A percentile compares a stretch with the other conserved stretches of the same genome.
Evolutionary conservation across 2,329 filamentous ascomycete genomes (phyloP).

Genomic region (Neonectria ditissima): DNA sequence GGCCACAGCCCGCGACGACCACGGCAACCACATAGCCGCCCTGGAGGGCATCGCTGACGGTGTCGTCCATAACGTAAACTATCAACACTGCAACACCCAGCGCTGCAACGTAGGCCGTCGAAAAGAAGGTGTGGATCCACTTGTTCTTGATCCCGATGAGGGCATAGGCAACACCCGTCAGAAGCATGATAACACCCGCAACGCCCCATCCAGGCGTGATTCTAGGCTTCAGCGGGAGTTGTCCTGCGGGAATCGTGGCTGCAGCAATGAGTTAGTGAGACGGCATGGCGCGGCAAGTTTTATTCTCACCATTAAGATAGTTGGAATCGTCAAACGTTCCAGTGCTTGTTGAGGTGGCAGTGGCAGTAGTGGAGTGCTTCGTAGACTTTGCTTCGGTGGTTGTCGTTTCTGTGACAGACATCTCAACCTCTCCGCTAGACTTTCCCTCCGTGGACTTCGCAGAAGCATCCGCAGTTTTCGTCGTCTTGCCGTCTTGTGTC

Average conservation of each 20-base stretch:
- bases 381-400: constrained; percentile 31
- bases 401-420: constrained; percentile 27
- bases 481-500: constrained; percentile 25
- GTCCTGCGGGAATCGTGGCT: constrained; percentile 61
- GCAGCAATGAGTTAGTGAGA: constrained; percentile 17
- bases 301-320: constrained; percentile 51
- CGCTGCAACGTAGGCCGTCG: constrained; percentile 77
- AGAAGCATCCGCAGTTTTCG: constrained; percentile 30
- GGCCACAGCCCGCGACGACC: constrained; percentile 76
- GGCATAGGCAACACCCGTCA: constrained; percentile 76
- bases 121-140: constrained; percentile 84
- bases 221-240: constrained; percentile 77
- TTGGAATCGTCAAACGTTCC: constrained; percentile 46
- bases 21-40: constrained; percentile 88
- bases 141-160: constrained; percentile 86
- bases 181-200: constrained; percentile 80
- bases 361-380: constrained; percentile 32
- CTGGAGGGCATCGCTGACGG: constrained; percentile 80
- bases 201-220: constrained; percentile 87
- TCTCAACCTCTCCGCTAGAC: constrained; percentile 14
- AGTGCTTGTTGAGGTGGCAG: constrained; percentile 37
- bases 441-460: constrained; percentile 20
- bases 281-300: not conserved
- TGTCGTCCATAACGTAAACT: constrained; percentile 86
- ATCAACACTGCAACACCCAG: constrained; percentile 85